A percentile compares a stretch with the other conserved stretches of the same genome.
Evolutionary conservation across 345 rosid genomes (phyloP).

Genomic region (Lepidium aucheri): DNA sequence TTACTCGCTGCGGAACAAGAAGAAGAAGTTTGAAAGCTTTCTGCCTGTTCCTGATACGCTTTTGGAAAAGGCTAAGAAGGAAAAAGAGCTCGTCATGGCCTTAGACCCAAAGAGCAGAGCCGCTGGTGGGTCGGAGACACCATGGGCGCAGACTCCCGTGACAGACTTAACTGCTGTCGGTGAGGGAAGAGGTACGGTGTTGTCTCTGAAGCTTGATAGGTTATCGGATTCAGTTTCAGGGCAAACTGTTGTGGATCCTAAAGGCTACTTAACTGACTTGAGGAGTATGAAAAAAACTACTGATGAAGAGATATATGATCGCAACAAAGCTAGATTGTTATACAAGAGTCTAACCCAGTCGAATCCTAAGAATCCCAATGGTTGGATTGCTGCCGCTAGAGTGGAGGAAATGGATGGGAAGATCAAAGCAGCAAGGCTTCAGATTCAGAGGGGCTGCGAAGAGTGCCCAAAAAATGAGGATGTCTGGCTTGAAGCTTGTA

Average conservation of each 20-base stretch:
- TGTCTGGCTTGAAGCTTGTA: slow-evolving; percentile 92
- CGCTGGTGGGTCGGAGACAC: slow-evolving; percentile 80
- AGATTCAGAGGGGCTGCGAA: slow-evolving; percentile 82
- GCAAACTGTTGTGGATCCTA: slow-evolving; percentile 86
- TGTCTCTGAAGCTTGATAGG: slow-evolving; percentile 84
- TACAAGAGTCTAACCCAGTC: slow-evolving; percentile 85
- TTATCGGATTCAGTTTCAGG: slow-evolving; percentile 83
- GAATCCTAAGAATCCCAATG: slow-evolving; percentile 83
- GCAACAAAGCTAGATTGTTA: slow-evolving; percentile 82
- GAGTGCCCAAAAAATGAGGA: slow-evolving; percentile 90
- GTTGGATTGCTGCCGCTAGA: slow-evolving; percentile 97
- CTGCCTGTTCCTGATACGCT: slow-evolving; percentile 86
- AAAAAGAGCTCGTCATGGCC: slow-evolving; percentile 88
- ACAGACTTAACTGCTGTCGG: slow-evolving; percentile 93
- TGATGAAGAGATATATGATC: slow-evolving; percentile 90
- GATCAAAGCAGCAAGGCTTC: slow-evolving; percentile 66
- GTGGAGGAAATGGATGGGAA: slow-evolving; percentile 96
- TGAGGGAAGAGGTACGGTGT: slow-evolving; percentile 91
- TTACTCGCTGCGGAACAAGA: slow-evolving; percentile 75
- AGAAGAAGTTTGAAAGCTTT: slow-evolving; percentile 87
- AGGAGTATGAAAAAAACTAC: slow-evolving; percentile 94
- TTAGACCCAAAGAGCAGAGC: slow-evolving; percentile 84
- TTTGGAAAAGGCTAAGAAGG: slow-evolving; percentile 90
- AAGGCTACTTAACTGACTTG: slow-evolving; percentile 84
- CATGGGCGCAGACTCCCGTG: slow-evolving; percentile 79